These are phyloP conservation scores for Suhomyces panamericanus DNA, from an alignment of 1,139 yeast species.

Conservation along the genomic window DNA sequence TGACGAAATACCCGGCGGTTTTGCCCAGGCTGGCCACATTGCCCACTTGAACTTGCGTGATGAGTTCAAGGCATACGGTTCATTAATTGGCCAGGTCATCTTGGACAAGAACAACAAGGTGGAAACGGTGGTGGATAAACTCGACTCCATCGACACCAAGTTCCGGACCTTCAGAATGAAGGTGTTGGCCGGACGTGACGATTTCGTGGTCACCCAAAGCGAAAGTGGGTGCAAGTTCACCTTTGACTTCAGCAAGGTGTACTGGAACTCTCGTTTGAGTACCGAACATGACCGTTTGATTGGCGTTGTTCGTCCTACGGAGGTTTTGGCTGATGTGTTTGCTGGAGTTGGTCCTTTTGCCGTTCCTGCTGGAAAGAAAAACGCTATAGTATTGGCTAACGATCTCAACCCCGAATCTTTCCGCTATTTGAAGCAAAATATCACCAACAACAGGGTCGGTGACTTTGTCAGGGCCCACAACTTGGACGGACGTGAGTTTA, in stretches of 20 bases:
- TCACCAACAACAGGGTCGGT: slow-evolving; percentile 60
- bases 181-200: slow-evolving; percentile 78
- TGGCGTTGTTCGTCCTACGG: slow-evolving; percentile 55
- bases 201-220: slow-evolving; percentile 78
- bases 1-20: slow-evolving; percentile 84
- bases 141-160: slow-evolving; percentile 80
- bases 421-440: slow-evolving; percentile 66
- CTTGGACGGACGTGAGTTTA: slow-evolving; percentile 82
- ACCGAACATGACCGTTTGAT: slow-evolving; percentile 91
- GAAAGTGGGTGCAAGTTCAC: slow-evolving; percentile 85
- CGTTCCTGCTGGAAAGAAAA: slow-evolving; percentile 89
- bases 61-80: slow-evolving; percentile 80
- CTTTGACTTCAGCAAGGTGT: slow-evolving; percentile 90
- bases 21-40: slow-evolving; percentile 92
- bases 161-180: slow-evolving; percentile 95
- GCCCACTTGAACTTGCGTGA: slow-evolving; percentile 89
- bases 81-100: slow-evolving; percentile 84
- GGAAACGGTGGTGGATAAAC: slow-evolving; percentile 91
- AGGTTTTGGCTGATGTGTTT: slow-evolving; percentile 90
- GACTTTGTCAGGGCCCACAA: slow-evolving; percentile 65
- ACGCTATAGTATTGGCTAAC: slow-evolving; percentile 80
- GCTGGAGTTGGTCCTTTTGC: slow-evolving; percentile 99
- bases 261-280: slow-evolving; percentile 95
- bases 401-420: slow-evolving; percentile 90
- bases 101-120: slow-evolving; percentile 81